Conservation (phyloP, 495 filamentous ascomycete species). For the Penicillium lividum region DNA sequence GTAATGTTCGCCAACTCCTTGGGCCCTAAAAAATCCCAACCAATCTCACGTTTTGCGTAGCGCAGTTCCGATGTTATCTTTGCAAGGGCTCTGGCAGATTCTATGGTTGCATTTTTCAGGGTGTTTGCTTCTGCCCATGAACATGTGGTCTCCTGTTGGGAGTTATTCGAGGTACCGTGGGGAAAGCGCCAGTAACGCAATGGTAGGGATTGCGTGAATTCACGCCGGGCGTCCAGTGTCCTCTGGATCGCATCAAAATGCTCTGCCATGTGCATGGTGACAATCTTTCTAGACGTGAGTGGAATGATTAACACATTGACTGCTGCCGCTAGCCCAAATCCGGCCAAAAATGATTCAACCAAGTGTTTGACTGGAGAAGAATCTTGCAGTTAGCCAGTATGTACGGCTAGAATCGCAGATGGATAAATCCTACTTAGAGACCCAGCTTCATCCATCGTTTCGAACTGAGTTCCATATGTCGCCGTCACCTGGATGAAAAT, state of each 20-base stretch:
- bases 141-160: neutral
- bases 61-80: neutral
- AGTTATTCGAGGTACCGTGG: neutral
- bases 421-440: neutral
- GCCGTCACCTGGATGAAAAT: slow-evolving; percentile 13
- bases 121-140: neutral
- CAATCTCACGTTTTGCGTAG: neutral
- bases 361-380: slow-evolving; percentile 9
- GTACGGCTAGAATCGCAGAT: neutral
- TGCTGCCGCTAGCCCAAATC: slow-evolving; percentile 10
- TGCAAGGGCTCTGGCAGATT: neutral
- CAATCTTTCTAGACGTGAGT: slow-evolving; percentile 10
- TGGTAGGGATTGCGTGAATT: slow-evolving; percentile 1
- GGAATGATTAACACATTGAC: slow-evolving; percentile 10
- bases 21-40: neutral
- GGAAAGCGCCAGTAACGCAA: neutral
- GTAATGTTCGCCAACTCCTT: neutral
- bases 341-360: slow-evolving; percentile 6
- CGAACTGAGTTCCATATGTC: slow-evolving; percentile 9
- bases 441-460: neutral
- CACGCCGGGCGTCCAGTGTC: slow-evolving; percentile 3
- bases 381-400: slow-evolving; percentile 7
- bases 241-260: slow-evolving; percentile 1
- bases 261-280: slow-evolving; percentile 1
- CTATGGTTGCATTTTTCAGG: neutral